Evolutionary conservation across 306 rosid genomes (phyloP), one percentile per base, ranked within the genome.

Genomic region (Oxytropis ochrocephala): DNA sequence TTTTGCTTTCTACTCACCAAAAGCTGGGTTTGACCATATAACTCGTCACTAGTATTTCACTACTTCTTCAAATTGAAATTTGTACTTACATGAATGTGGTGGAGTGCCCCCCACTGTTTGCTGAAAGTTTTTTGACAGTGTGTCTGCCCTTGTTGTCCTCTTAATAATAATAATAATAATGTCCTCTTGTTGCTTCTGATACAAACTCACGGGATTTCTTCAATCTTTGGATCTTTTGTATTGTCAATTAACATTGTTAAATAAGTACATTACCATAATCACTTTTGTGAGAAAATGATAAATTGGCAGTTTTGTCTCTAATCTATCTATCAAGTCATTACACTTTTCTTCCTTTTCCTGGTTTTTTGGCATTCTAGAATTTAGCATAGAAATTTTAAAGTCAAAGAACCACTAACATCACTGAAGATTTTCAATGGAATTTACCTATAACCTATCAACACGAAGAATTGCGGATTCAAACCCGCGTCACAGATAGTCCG

Each of bases 11-110:
- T 67, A 70, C 57, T 44, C 46, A 49, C 79, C 82, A 75, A 74
- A 47, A 75, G 74, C 84, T 69, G 76, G 55, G 84, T 83, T 88
- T 91, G 97, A 91, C 97, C 85, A 75, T 33, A 50, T 68, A 81
- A 29, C 44, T 42, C 71, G 7, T 49, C 33, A 14, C 32, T 12
- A 36, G 10, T 36, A 0, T 9, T 9, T 61, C 14, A 7, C 32
- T 12, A 36, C 42, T 36, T 0, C 42, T 9, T 61, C 14, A 7
- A 6, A 6, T 46, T 58, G 52, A 63, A 59, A 27, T 49, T 75
- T 71, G 57, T 70, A 21, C 67, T 70, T 50, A 5, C 72, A 61
- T 47, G 9, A 29, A 58, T 44, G 65, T 30, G 64, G 55, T 53
- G 42, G 11, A 36, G 42, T 2, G 42, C 42, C 42, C 42, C 42